Base-by-base conservation (phyloP, 352 stramenopile species). In the Phytophthora vignae region DNA sequence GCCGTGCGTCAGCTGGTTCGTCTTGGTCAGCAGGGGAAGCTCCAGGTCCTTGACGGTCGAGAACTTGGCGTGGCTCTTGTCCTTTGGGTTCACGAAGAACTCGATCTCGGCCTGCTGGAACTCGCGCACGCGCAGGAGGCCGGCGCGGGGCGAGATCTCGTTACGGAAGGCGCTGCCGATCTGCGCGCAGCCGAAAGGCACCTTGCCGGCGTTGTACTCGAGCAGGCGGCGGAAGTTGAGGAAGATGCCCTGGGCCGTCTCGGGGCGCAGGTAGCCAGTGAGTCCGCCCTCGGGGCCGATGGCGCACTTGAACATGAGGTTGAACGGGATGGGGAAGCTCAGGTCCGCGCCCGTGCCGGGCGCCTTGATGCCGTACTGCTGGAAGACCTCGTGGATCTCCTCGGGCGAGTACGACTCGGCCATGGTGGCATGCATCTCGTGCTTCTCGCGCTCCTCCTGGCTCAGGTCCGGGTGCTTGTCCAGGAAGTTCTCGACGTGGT, bases 71-170 rank as follows among this genome's bases (percentile, higher is more conserved):
- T 99, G 98, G n/a, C 87, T 85, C 87, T 99, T 99, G 75, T 99
- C 95, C 67, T 98, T 97, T 0, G 98, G 98, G 80, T 99, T 97
- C 36, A 99, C 96, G 85, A 99, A 99, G 71, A 95, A 96, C 76
- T 99, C 98, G 62, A 99, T 99, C 87, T 99, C 98, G 46, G 95
- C 97, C 94, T 99, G 99, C 79, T 97, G 98, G 85, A 99, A 99
- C 89, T 99, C 98, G 50, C 98, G 95, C 46, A 99, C 98, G 67
- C 98, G 95, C 67, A 99, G 77, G 22, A 99, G 88, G 50, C 98
- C 98, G 33, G 91, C 96, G 62, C 97, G 91, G 42, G 98, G 98
- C 61, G 97, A 97, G 84, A 99, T 99, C 84, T 99, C 98, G 73
- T 98, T 98, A 55, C 93, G 90, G 81, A 97, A 98, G 17, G 90